Conservation (phyloP, 345 rosid species). For the Boechera stricta region DNA sequence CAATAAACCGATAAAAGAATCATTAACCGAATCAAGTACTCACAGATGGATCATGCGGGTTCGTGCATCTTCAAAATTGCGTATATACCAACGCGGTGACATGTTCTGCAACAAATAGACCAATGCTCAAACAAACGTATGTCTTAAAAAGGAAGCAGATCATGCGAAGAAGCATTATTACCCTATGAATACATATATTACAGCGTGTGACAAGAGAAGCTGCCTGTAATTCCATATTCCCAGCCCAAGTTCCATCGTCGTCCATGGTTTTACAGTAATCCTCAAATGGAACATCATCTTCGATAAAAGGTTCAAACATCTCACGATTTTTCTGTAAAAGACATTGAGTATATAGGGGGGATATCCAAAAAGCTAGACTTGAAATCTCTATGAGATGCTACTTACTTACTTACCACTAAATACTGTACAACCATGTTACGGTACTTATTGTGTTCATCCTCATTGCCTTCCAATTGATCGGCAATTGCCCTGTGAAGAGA, state of each 20-base stretch:
- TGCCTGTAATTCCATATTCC: constrained; percentile 96
- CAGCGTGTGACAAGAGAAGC: constrained; percentile 83
- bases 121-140: neutral
- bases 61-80: constrained; percentile 66
- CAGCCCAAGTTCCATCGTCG: constrained; percentile 94
- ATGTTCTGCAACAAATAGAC: constrained; percentile 51
- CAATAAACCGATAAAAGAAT: neutral
- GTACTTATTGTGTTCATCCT: constrained; percentile 77
- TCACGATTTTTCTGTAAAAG: constrained; percentile 67
- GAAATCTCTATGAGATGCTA: constrained; percentile 7
- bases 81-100: constrained; percentile 94
- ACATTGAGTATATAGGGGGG: neutral
- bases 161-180: constrained; percentile 32
- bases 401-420: constrained; percentile 55
- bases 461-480: constrained; percentile 87
- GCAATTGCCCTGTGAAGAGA: constrained; percentile 76
- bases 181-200: constrained; percentile 92
- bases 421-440: constrained; percentile 75
- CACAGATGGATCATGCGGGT: constrained; percentile 88
- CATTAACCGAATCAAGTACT: constrained; percentile 44
- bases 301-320: constrained; percentile 87
- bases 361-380: neutral
- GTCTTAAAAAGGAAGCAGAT: neutral
- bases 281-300: constrained; percentile 89
- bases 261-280: constrained; percentile 86